phyloP scores from a whole-genome alignment of 1,139 yeast species.

The Hyphopichia fennica region DNA sequence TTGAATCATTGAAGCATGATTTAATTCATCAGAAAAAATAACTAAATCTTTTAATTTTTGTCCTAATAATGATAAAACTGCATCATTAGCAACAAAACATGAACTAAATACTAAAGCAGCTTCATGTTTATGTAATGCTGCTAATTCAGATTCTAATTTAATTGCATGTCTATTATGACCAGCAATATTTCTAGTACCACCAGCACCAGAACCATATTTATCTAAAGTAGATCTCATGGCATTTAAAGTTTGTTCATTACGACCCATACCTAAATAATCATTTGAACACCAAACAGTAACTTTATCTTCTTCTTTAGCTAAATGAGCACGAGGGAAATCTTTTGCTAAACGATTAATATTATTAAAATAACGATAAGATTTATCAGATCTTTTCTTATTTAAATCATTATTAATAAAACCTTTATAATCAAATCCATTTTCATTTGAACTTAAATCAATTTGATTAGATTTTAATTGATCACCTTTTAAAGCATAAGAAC shows the following conservation, averaged over 20 bases:
- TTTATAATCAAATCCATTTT: conserved; percentile 60
- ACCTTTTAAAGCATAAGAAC: conserved; percentile 34
- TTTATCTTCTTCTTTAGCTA: conserved; percentile 69
- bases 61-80: conserved; percentile 89
- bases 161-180: conserved; percentile 94
- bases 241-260: conserved; percentile 65
- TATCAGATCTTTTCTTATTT: conserved; percentile 75
- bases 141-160: conserved; percentile 79
- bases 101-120: conserved; percentile 94
- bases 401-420: conserved; percentile 65
- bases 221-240: conserved; percentile 82
- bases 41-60: conserved; percentile 87
- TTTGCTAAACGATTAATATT: conserved; percentile 93
- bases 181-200: conserved; percentile 98
- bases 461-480: conserved; percentile 28
- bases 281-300: conserved; percentile 99
- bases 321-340: conserved; percentile 92
- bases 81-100: conserved; percentile 96
- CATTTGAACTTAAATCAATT: conserved; percentile 39
- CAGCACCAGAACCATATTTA: conserved; percentile 97
- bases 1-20: conserved; percentile 97
- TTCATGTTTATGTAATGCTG: conserved; percentile 90
- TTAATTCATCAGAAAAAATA: conserved; percentile 86
- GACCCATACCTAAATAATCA: conserved; percentile 95
- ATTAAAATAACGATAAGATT: conserved; percentile 93